Conservation (phyloP, 257 asterid species). For the Avicennia marina region DNA sequence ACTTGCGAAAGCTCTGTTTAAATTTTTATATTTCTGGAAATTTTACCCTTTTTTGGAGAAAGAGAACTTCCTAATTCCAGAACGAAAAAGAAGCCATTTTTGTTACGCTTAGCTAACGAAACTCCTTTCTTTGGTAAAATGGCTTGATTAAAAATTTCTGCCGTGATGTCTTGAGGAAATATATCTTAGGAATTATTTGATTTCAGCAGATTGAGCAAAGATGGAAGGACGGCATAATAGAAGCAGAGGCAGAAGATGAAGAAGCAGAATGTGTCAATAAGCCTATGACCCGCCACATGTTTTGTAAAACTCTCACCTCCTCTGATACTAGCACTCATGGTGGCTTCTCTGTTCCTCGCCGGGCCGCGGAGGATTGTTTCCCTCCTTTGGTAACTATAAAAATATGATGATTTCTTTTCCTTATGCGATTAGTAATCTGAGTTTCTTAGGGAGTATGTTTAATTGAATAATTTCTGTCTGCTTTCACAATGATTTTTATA, state of each 20-base stretch:
- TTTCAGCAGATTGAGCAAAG: conserved; percentile 42
- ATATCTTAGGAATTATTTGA: not conserved
- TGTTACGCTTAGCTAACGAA: too few relatives aligned
- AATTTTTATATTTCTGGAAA: not conserved
- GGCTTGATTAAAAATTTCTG: not conserved
- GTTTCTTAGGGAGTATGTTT: too few relatives aligned
- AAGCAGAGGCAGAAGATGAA: conserved; percentile 53
- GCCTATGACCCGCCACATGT: conserved; percentile 80
- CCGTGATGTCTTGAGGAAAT: not conserved
- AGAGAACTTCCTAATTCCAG: too few relatives aligned
- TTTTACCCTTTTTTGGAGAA: not conserved
- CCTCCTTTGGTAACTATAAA: conserved; percentile 75
- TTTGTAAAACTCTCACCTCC: conserved; percentile 93
- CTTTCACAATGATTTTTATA: not conserved
- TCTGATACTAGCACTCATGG: conserved; percentile 99
- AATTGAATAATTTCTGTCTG: not conserved
- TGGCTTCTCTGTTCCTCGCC: conserved; percentile 96
- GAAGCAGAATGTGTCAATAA: conserved; percentile 46
- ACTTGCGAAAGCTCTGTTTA: not conserved
- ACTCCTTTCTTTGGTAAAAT: too few relatives aligned
- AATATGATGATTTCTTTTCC: not conserved
- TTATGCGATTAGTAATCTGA: not conserved
- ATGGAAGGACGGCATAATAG: conserved; percentile 65
- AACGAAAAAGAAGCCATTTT: not conserved
- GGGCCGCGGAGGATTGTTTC: conserved; percentile 97